Base-by-base conservation (phyloP, 805 yeast species). In the Lachancea dasiensis region DNA sequence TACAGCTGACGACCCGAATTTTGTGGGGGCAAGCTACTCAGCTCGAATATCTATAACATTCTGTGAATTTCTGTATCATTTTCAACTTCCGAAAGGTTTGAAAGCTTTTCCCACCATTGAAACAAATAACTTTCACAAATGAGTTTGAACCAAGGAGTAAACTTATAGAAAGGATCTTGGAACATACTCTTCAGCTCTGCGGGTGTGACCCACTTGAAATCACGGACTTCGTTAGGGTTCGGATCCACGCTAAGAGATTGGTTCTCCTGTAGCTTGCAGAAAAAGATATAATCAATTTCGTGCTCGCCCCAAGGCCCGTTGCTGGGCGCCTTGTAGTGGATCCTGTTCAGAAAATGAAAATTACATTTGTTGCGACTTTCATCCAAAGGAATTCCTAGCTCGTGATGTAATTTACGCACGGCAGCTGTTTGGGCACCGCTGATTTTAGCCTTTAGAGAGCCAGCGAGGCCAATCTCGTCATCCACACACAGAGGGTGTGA, bases 121-220 rank as follows among this genome's bases (percentile, higher is more conserved):
- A 84, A 92, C 55, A 92, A 68, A 55, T 85, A 86, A 31, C 84
- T 77, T 58, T 92, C 89, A 61, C 98, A 92, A 50, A 92, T 92
- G 48, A 92, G 74, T 63, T 86, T 86, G 69, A 92, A 92, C 99
- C 99, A 92, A 4, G 99, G 99, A 4, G 99, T 92, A 65, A 92
- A 92, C 8, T 75, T 69, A 45, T 83, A 69, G n/a, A 54, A 40
- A 14, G 65, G 51, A 58, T 89, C 86, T 16, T 70, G 49, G 60
- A 92, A 84, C 96, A 92, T 86, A 14, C 58, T 64, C 58, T 78
- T 75, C 51, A 92, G 70, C 50, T 83, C 81, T 1, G 65, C 64
- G 18, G 73, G 73, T 22, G 77, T 65, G 17, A 92, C 97, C 64
- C 84, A 92, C 52, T 69, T 75, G 52, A 67, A 64, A 56, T 83